Evolutionary conservation across 2,329 filamentous ascomycete species (phyloP).

Genomic region (Eutypella sp.): DNA sequence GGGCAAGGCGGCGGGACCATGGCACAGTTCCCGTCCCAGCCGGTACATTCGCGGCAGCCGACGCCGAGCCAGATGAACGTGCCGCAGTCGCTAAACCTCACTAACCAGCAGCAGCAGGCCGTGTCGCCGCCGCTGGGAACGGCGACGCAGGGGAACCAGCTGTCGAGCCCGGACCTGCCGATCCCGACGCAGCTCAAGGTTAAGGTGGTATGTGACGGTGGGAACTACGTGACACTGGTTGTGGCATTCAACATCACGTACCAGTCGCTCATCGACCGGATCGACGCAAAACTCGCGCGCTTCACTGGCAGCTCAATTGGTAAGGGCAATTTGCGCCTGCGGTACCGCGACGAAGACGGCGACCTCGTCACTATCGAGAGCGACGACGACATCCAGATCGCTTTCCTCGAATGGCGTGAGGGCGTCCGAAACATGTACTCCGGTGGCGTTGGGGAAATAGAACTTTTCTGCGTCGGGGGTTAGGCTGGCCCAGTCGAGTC

Average conservation of each 20-base stretch:
- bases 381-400: conserved; percentile 94
- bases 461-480: conserved; percentile 72
- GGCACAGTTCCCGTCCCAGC: conserved; percentile 53
- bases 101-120: conserved; percentile 37
- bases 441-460: conserved; percentile 81
- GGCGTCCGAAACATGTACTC: conserved; percentile 51
- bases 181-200: conserved; percentile 81
- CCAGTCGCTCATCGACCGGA: conserved; percentile 87
- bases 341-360: conserved; percentile 87
- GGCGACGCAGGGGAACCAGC: conserved; percentile 24
- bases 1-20: conserved; percentile 47
- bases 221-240: conserved; percentile 91
- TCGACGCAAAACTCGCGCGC: conserved; percentile 88
- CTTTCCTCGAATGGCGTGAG: conserved; percentile 91
- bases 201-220: conserved; percentile 81
- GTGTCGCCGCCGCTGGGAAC: conserved; percentile 43
- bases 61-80: conserved; percentile 35
- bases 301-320: conserved; percentile 82
- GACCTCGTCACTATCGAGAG: conserved; percentile 92
- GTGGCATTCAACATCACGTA: conserved; percentile 94
- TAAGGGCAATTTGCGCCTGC: conserved; percentile 76
- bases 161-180: conserved; percentile 45
- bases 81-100: conserved; percentile 31
- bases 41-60: conserved; percentile 45
- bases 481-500: too few species aligned